Base-by-base conservation (phyloP, 768 basidiomycete species). In the Harrya chromipes region DNA sequence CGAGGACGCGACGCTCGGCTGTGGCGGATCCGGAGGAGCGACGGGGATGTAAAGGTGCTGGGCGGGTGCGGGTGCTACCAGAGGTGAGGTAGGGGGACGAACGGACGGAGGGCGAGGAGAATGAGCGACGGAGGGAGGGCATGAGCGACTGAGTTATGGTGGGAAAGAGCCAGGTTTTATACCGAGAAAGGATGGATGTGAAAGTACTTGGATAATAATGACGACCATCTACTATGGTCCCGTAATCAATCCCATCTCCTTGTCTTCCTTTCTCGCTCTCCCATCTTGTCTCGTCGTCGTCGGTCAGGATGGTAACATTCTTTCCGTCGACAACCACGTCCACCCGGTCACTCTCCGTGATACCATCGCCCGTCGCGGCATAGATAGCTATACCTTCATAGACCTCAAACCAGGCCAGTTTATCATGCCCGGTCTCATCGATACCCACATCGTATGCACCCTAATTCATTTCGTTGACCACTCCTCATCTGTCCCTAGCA, bases 401-500 rank as follows among this genome's bases (percentile, higher is more conserved):
- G 48, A 49, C n/a, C 61, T 84, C 40, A 66, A 65, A 11, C 66
- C 74, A 3, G 81, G 81, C 14, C 74, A 84, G 55, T 94, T 93
- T 62, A 60, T 95, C 48, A 80, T 91, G 61, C 94, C 94, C 6
- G 94, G 94, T 4, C 82, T 95, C 65, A 73, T 94, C 46, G 94
- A 97, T 73, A 95, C 93, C 26, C 93, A 95, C 69, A 90, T 87
- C 29, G 93, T 93, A 62, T 63, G 85, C 66, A 27, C 14, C 17
- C 23, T 9, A 21, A 4, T 20, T 20, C 33, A 3, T 14, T 13
- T 16, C 21, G 10, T 20, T 4, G 34, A 3, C 19, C 43, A 40
- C 12, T 19, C 1, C 44, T 51, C 52, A 50, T 21, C 45, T 39
- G 23, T 19, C 23, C 40, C 17, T 41, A 73, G 68, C 70, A 69